Evolutionary conservation across 148 eudicot genomes (phyloP).

Genomic region (Amaranthus hypochondriacus): DNA sequence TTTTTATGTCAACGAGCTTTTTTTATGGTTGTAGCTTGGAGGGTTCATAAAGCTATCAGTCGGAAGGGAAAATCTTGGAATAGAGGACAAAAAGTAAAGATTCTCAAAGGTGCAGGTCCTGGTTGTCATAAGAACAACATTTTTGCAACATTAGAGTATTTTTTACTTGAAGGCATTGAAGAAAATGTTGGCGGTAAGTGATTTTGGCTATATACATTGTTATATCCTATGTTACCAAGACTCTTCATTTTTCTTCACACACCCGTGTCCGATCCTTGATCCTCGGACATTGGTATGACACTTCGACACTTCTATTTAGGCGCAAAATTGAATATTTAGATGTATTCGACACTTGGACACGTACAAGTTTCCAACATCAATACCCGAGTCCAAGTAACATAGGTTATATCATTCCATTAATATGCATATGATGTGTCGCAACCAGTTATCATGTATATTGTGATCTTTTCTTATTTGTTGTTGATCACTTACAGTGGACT

Average conservation of each 20-base stretch:
- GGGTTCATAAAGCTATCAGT: conserved; percentile 50
- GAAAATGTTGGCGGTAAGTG: conserved; percentile 78
- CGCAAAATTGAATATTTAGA: no score
- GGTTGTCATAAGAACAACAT: conserved; percentile 44
- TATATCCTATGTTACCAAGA: background rate
- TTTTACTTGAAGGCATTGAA: conserved; percentile 57
- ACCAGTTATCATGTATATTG: background rate
- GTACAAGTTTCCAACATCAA: no score
- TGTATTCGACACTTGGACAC: no score
- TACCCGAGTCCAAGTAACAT: no score
- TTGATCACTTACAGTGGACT: background rate
- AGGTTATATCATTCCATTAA: background rate
- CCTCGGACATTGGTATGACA: no score
- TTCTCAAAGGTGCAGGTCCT: conserved; percentile 66
- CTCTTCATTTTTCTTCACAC: no score
- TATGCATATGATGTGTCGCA: background rate
- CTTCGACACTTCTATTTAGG: no score
- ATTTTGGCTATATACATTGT: background rate
- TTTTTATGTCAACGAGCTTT: background rate
- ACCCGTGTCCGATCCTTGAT: no score
- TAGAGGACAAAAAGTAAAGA: conserved; percentile 59
- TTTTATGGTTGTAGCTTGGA: conserved; percentile 35
- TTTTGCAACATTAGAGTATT: conserved; percentile 57
- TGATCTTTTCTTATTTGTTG: conserved; percentile 1
- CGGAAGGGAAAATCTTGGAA: conserved; percentile 54